Conservation (phyloP, 2,329 filamentous ascomycete species). For the Pseudogymnoascus sp. region DNA sequence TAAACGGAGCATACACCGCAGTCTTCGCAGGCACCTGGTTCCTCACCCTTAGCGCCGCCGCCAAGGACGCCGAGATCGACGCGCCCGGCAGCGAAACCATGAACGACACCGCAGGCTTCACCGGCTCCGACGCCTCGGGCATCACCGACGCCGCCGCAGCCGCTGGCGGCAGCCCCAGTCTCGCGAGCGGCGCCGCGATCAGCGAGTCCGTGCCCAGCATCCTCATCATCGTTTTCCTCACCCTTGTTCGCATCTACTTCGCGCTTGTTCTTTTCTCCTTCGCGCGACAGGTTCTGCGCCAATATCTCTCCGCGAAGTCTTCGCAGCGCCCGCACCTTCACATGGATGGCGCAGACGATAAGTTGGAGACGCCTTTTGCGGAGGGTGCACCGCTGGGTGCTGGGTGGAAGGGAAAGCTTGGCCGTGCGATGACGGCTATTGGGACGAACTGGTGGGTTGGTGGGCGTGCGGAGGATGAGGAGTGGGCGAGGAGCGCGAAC, state of each 20-base stretch:
- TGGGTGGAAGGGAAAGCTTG: constrained; percentile 71
- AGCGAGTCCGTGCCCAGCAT: constrained; percentile 69
- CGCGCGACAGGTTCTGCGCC: constrained; percentile 67
- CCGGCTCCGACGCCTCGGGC: constrained; percentile 42
- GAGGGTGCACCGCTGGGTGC: constrained; percentile 63
- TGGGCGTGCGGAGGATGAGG: constrained; percentile 50
- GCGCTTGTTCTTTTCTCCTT: constrained; percentile 76
- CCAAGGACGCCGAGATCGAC: constrained; percentile 34
- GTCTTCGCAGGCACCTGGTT: constrained; percentile 85
- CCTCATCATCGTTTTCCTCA: constrained; percentile 65
- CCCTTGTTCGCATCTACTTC: constrained; percentile 73
- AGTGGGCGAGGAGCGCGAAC: constrained; percentile 60
- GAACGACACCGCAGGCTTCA: constrained; percentile 58
- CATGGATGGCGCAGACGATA: constrained; percentile 36
- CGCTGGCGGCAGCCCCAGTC: constrained; percentile 34
- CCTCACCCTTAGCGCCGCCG: constrained; percentile 48
- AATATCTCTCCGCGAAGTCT: constrained; percentile 46
- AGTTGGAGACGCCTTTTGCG: constrained; percentile 63
- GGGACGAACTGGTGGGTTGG: constrained; percentile 78
- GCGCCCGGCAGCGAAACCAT: constrained; percentile 37
- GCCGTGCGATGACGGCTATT: constrained; percentile 68
- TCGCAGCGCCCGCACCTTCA: constrained; percentile 25
- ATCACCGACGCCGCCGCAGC: constrained; percentile 31
- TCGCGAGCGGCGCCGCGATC: constrained; percentile 59
- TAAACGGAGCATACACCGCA: constrained; percentile 76